Evolutionary conservation across 208 protist species (phyloP).

Genomic region (Porcisia hertigi): DNA sequence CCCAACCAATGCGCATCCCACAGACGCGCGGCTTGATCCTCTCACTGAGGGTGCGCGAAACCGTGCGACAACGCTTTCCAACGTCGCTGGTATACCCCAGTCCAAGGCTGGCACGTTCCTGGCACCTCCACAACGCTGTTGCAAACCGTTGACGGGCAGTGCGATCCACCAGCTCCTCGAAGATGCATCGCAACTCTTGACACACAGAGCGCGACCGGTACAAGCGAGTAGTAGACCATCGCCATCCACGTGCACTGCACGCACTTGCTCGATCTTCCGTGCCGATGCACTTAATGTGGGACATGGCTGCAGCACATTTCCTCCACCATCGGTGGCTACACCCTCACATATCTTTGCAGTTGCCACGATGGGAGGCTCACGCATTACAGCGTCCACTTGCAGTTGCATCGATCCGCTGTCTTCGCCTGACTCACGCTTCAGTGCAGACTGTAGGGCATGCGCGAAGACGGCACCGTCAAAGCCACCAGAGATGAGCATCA

Average conservation of each 20-base stretch:
- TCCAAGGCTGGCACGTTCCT: not conserved
- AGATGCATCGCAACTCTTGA: not conserved
- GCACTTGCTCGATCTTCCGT: constrained; percentile 13
- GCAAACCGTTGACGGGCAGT: not conserved
- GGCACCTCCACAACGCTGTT: not conserved
- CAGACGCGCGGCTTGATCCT: not conserved
- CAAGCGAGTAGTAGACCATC: constrained; percentile 19
- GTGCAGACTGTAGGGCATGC: constrained; percentile 7
- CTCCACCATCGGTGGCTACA: not conserved
- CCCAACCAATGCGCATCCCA: constrained; percentile 14
- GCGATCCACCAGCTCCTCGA: constrained; percentile 2
- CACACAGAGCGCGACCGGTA: constrained; percentile 16
- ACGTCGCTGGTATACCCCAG: not conserved
- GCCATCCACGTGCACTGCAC: constrained; percentile 26
- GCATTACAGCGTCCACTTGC: not conserved
- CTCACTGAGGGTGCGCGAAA: not conserved
- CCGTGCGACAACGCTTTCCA: constrained; percentile 8
- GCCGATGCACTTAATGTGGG: not conserved
- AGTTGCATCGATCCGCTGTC: not conserved
- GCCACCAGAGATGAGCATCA: constrained; percentile 45
- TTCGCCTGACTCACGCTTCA: not conserved
- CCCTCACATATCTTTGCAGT: not conserved
- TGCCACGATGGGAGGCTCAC: not conserved
- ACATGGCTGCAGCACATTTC: not conserved
- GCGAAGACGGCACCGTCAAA: constrained; percentile 54